Conservation (phyloP, 495 filamentous ascomycete species). For the Thermochaetoides thermophila region DNA sequence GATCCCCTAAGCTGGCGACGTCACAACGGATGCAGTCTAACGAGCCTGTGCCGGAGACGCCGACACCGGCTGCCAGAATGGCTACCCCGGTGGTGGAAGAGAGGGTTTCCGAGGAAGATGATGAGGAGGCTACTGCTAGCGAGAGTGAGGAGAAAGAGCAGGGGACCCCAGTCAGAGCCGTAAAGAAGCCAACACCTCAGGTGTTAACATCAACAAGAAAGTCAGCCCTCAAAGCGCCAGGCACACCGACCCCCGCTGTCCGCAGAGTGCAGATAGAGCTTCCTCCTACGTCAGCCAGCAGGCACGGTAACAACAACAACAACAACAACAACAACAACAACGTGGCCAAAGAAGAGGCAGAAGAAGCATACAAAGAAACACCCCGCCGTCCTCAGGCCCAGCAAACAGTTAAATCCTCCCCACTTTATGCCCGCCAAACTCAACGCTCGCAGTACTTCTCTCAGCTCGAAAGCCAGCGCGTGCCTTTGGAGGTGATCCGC, state of each 20-base stretch:
- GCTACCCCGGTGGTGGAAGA: not conserved
- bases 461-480: constrained; percentile 36
- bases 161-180: not conserved
- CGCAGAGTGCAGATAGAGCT: constrained; percentile 12
- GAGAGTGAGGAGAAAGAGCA: constrained; percentile 1
- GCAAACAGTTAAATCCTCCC: constrained; percentile 4
- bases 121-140: constrained; percentile 3
- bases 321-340: too few relatives aligned
- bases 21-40: too few relatives aligned
- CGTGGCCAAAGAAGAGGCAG: too few relatives aligned
- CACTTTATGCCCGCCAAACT: constrained; percentile 5
- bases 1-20: too few relatives aligned
- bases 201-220: not conserved
- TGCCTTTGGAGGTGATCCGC: constrained; percentile 28
- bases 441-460: constrained; percentile 21
- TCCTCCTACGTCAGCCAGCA: constrained; percentile 1
- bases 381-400: constrained; percentile 5
- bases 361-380: constrained; percentile 16
- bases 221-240: too few relatives aligned
- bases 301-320: too few relatives aligned
- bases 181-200: constrained; percentile 1
- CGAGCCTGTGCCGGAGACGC: too few relatives aligned
- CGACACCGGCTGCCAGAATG: too few relatives aligned
- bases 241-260: constrained; percentile 9
- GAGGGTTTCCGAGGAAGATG: constrained; percentile 1